These are phyloP conservation scores for Jamesozyma rosinii DNA, from an alignment of 805 yeast genomes.

Conservation along the genomic window DNA sequence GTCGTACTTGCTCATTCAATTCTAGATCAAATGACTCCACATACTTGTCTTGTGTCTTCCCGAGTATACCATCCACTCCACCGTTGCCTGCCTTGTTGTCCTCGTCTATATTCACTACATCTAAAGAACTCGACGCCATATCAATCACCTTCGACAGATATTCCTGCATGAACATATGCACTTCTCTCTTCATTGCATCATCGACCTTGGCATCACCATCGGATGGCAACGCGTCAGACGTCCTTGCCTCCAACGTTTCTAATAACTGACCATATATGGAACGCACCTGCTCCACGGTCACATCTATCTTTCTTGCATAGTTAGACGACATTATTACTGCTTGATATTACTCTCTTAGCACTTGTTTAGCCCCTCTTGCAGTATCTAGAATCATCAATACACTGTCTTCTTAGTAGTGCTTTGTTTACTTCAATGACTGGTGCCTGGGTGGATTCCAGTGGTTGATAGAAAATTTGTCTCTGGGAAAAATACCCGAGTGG, in stretches of 20 bases:
- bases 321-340: background rate
- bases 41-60: slow-evolving; percentile 20
- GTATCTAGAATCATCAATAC: too few species aligned
- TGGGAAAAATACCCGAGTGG: too few species aligned
- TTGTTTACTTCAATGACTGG: background rate
- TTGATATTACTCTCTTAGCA: background rate
- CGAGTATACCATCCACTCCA: slow-evolving; percentile 12
- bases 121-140: slow-evolving; percentile 44
- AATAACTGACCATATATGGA: slow-evolving; percentile 24
- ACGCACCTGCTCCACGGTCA: slow-evolving; percentile 22
- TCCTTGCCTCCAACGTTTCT: slow-evolving; percentile 18
- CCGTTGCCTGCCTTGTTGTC: slow-evolving; percentile 13
- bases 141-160: slow-evolving; percentile 35
- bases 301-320: slow-evolving; percentile 1
- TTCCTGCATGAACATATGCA: slow-evolving; percentile 18
- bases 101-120: slow-evolving; percentile 47
- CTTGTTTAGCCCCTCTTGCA: too few species aligned
- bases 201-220: background rate
- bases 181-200: slow-evolving; percentile 17
- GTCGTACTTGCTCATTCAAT: slow-evolving; percentile 50
- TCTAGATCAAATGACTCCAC: slow-evolving; percentile 66
- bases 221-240: slow-evolving; percentile 13
- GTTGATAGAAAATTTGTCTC: too few species aligned
- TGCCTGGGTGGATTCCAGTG: too few species aligned
- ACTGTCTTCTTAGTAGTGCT: background rate